Percentiles rank a stretch among this genome's conserved stretches.
These are phyloP conservation scores for Mucor mucedo DNA, from an alignment of 371 early-diverging fungal species.

Conservation along the genomic window DNA sequence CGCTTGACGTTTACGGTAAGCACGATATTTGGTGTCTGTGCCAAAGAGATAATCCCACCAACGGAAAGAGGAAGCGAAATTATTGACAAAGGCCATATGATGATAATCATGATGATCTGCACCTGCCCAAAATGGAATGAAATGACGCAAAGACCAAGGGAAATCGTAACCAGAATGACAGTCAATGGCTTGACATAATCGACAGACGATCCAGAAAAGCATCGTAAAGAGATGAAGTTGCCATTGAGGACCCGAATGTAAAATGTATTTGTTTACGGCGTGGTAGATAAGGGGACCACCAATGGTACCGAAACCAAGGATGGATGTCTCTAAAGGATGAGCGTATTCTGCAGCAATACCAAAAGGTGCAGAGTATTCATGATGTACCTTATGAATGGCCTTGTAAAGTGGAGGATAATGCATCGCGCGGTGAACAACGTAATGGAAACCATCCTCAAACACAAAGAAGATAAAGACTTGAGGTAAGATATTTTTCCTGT, in stretches of 20 bases:
- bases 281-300: conserved; percentile 71
- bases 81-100: conserved; percentile 82
- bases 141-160: conserved; percentile 85
- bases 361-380: conserved; percentile 91
- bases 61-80: conserved; percentile 81
- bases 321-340: conserved; percentile 79
- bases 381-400: conserved; percentile 91
- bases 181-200: conserved; percentile 86
- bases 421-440: conserved; percentile 83
- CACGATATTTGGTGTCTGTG: conserved; percentile 78
- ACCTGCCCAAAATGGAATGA: conserved; percentile 81
- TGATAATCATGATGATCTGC: conserved; percentile 89
- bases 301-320: conserved; percentile 79
- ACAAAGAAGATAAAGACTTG: conserved; percentile 80
- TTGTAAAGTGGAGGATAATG: conserved; percentile 91
- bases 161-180: conserved; percentile 96
- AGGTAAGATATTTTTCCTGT: conserved; percentile 35
- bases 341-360: conserved; percentile 90
- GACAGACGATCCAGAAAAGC: conserved; percentile 78
- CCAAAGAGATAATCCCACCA: conserved; percentile 87
- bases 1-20: conserved; percentile 57
- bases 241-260: conserved; percentile 42
- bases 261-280: conserved; percentile 1
- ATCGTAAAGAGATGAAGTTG: conserved; percentile 81
- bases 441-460: conserved; percentile 83